Evolutionary conservation across 495 filamentous ascomycete species (phyloP).

Genomic region (Aspergillus asperescens): DNA sequence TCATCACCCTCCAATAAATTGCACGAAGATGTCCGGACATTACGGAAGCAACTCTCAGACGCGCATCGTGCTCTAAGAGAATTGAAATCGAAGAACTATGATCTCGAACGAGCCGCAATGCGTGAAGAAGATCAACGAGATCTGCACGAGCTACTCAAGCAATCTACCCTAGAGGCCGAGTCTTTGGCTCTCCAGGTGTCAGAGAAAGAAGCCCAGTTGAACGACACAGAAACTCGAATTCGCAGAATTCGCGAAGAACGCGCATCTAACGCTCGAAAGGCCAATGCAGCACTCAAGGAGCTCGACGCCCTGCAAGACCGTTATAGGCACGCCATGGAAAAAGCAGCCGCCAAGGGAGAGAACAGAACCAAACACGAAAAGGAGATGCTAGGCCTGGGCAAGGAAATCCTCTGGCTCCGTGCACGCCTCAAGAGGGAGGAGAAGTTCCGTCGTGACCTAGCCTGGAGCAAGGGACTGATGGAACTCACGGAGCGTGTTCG

Average conservation of each 20-base stretch:
- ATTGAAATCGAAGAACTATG: slow-evolving; percentile 46
- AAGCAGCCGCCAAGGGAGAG: slow-evolving; percentile 36
- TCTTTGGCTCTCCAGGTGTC: slow-evolving; percentile 54
- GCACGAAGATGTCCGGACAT: slow-evolving; percentile 56
- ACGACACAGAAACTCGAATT: slow-evolving; percentile 52
- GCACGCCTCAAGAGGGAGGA: slow-evolving; percentile 74
- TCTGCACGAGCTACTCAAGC: slow-evolving; percentile 60
- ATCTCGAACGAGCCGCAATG: slow-evolving; percentile 43
- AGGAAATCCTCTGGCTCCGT: slow-evolving; percentile 86
- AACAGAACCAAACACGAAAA: slow-evolving; percentile 59
- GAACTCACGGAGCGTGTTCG: slow-evolving; percentile 69
- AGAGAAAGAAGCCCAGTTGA: slow-evolving; percentile 46
- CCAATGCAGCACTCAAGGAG: slow-evolving; percentile 45
- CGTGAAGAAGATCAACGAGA: slow-evolving; percentile 58
- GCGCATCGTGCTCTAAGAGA: slow-evolving; percentile 57
- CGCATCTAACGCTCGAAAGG: slow-evolving; percentile 43
- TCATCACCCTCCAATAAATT: slow-evolving; percentile 51
- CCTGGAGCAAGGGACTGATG: slow-evolving; percentile 76
- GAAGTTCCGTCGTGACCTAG: slow-evolving; percentile 67
- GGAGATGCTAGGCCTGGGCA: slow-evolving; percentile 76
- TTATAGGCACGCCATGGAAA: slow-evolving; percentile 50
- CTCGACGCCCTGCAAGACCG: slow-evolving; percentile 49
- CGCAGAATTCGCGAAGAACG: slow-evolving; percentile 57
- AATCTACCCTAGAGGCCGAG: slow-evolving; percentile 62
- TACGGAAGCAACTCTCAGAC: slow-evolving; percentile 58